Evolutionary conservation across 208 protist species (phyloP).

Genomic region (Trichomonas gallinae): DNA sequence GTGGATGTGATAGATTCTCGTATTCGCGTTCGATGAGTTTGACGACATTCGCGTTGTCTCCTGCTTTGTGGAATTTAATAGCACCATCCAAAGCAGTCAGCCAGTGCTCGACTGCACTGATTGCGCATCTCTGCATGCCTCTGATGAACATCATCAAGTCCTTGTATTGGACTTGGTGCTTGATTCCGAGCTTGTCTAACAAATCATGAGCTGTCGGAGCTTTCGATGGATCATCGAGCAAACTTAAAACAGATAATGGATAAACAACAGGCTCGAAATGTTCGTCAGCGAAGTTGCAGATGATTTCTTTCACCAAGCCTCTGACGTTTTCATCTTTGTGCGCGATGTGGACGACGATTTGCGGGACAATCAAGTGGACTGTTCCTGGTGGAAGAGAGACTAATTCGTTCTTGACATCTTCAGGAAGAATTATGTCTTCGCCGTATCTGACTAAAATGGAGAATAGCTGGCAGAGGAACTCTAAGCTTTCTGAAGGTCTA

Average conservation of each 20-base stretch:
- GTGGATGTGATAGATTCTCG: not conserved
- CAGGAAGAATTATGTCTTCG: not conserved
- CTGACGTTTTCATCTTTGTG: not conserved
- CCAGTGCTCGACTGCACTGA: not conserved
- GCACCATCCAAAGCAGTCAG: not conserved
- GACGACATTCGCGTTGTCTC: not conserved
- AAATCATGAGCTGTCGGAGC: not conserved
- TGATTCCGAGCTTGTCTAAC: not conserved
- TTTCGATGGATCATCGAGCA: not conserved
- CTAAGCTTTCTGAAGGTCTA: not conserved
- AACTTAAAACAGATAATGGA: not conserved
- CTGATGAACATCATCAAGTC: not conserved
- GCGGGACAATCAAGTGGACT: not conserved
- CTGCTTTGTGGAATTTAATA: not conserved
- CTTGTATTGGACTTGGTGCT: not conserved
- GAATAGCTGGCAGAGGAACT: not conserved
- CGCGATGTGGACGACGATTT: constrained; percentile 8
- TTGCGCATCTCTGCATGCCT: not conserved
- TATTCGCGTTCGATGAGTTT: not conserved
- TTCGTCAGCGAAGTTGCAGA: not conserved
- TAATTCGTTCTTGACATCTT: not conserved
- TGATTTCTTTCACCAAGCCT: not conserved
- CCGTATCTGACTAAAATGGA: not conserved
- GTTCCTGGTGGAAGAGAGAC: not conserved
- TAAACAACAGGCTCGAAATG: not conserved